Conservation (phyloP, 2,329 filamentous ascomycete genomes). For the Ophiocordyceps polyrhachis-furcata region DNA sequence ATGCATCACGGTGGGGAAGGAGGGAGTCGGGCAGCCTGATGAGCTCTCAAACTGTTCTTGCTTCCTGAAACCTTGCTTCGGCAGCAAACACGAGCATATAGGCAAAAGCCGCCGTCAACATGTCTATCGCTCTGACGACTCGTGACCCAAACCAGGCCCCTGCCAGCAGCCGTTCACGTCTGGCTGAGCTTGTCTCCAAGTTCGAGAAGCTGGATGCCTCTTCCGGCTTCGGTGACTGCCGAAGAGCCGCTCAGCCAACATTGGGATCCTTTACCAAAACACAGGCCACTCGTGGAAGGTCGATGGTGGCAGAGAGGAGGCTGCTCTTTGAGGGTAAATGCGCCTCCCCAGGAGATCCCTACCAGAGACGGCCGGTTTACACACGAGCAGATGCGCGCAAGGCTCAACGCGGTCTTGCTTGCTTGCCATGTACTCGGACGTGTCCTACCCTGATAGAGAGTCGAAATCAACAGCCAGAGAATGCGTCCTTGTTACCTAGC, state of each 20-base stretch:
- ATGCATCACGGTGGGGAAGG: too few species aligned
- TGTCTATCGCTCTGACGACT: background rate
- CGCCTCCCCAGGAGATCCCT: background rate
- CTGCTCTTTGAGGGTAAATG: slow-evolving; percentile 6
- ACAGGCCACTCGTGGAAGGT: background rate
- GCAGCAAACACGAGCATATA: background rate
- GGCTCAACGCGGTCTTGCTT: background rate
- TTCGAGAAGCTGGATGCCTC: slow-evolving; percentile 14
- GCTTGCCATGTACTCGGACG: background rate
- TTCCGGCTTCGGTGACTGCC: background rate
- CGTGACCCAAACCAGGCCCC: background rate
- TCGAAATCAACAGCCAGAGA: background rate
- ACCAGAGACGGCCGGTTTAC: background rate
- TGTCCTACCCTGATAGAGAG: background rate
- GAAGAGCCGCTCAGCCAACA: too few species aligned
- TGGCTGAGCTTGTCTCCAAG: slow-evolving; percentile 17
- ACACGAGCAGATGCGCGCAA: background rate
- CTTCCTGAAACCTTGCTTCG: background rate
- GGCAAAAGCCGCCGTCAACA: background rate
- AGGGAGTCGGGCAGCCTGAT: too few species aligned
- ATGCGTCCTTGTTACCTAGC: too few species aligned
- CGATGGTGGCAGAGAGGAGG: slow-evolving; percentile 8
- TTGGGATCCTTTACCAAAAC: too few species aligned
- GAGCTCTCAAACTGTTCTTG: background rate
- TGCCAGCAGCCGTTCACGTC: slow-evolving; percentile 2